These are phyloP conservation scores for Chiua virens DNA, from an alignment of 768 basidiomycete genomes.

Conservation along the genomic window DNA sequence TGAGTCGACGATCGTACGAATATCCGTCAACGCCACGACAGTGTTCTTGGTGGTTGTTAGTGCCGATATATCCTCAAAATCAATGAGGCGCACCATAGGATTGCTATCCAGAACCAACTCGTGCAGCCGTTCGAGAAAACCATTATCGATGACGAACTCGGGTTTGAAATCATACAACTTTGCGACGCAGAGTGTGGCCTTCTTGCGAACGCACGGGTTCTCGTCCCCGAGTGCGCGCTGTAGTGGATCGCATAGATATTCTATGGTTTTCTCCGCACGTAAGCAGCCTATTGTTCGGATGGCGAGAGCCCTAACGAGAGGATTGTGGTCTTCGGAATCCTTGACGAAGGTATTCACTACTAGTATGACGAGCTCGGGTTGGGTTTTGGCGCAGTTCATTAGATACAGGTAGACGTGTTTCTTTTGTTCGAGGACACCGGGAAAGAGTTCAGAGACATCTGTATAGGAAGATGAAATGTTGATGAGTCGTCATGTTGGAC, in stretches of 20 bases:
- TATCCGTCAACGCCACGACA: conserved; percentile 89
- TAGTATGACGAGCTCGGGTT: conserved; percentile 97
- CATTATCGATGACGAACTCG: conserved; percentile 91
- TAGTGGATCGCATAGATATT: conserved; percentile 95
- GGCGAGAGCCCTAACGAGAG: conserved; percentile 92
- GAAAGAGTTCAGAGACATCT: conserved; percentile 94
- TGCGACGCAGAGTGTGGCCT: conserved; percentile 93
- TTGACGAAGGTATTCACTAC: conserved; percentile 99
- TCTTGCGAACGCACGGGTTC: conserved; percentile 98
- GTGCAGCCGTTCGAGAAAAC: conserved; percentile 83
- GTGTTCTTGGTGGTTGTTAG: conserved; percentile 67
- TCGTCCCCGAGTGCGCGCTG: conserved; percentile 92
- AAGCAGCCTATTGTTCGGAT: conserved; percentile 98
- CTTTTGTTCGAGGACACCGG: conserved; percentile 98
- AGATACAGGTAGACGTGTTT: conserved; percentile 98
- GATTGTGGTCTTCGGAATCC: conserved; percentile 96
- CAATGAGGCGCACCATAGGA: conserved; percentile 72
- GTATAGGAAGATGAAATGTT: neutral
- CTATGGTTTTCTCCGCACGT: conserved; percentile 98
- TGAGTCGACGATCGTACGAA: conserved; percentile 70
- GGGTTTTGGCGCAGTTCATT: conserved; percentile 99
- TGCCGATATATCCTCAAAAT: neutral
- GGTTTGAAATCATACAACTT: conserved; percentile 98
- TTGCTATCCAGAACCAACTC: conserved; percentile 96
- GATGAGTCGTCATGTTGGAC: conserved; percentile 15